Evolutionary conservation across 2,329 filamentous ascomycete genomes (phyloP).

Genomic region (Calonectria leucothoes): DNA sequence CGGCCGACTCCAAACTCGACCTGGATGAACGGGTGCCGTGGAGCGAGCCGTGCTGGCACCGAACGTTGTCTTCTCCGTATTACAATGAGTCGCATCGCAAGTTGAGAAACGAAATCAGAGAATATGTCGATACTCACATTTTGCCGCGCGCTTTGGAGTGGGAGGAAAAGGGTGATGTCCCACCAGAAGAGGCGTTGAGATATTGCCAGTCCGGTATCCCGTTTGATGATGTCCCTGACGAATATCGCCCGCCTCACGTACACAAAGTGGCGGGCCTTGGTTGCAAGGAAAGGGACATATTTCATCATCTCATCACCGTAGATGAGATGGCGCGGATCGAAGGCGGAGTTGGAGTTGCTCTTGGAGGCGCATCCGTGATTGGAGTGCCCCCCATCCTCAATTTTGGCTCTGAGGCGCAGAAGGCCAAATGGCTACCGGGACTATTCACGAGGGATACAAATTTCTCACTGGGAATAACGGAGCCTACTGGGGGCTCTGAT

Average conservation of each 20-base stretch:
- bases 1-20: neutral
- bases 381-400: neutral
- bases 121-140: neutral
- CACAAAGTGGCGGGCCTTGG: neutral
- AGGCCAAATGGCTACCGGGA: neutral
- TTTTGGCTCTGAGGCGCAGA: neutral
- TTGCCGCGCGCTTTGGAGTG: neutral
- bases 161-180: slow-evolving; percentile 2
- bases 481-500: neutral
- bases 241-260: neutral
- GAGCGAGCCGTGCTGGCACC: neutral
- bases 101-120: neutral
- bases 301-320: neutral
- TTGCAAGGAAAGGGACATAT: neutral
- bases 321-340: slow-evolving; percentile 1
- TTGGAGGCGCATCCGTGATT: neutral
- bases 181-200: neutral
- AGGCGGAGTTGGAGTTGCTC: neutral
- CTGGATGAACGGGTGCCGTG: neutral
- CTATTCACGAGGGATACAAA: neutral
- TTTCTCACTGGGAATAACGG: neutral
- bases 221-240: neutral
- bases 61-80: neutral
- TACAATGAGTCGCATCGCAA: neutral
- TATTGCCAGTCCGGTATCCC: neutral